Evolutionary conservation across 1,284 basidiomycete species (phyloP).

Genomic region (Ganoderma resinaceum): DNA sequence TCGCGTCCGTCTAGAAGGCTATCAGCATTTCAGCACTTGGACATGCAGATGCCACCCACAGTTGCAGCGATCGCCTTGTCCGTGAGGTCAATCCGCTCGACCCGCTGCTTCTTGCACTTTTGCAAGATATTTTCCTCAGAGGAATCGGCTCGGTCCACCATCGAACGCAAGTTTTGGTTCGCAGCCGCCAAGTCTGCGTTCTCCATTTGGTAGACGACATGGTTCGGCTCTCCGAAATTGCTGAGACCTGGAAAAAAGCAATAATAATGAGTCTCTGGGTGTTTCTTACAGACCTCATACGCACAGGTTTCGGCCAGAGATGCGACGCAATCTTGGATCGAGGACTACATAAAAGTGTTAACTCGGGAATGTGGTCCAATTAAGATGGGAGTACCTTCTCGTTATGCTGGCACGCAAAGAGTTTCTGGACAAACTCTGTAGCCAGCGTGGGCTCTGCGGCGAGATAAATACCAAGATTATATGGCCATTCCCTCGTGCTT

Average conservation of each 20-base stretch:
- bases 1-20: slow-evolving; percentile 29
- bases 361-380: background rate
- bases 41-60: slow-evolving; percentile 43
- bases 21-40: background rate
- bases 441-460: slow-evolving; percentile 53
- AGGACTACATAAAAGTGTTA: slow-evolving; percentile 50
- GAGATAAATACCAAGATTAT: background rate
- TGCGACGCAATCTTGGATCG: slow-evolving; percentile 70
- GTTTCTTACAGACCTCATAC: slow-evolving; percentile 25
- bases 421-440: slow-evolving; percentile 53
- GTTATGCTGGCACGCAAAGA: slow-evolving; percentile 72
- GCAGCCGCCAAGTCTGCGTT: slow-evolving; percentile 49
- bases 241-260: slow-evolving; percentile 52
- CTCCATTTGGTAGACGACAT: slow-evolving; percentile 59
- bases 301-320: slow-evolving; percentile 69
- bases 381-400: slow-evolving; percentile 58
- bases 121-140: slow-evolving; percentile 46
- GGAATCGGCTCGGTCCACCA: slow-evolving; percentile 43
- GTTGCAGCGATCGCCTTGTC: slow-evolving; percentile 51
- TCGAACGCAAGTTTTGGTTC: slow-evolving; percentile 45
- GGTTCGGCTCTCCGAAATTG: slow-evolving; percentile 66
- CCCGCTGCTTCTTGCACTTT: slow-evolving; percentile 53
- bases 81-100: slow-evolving; percentile 48
- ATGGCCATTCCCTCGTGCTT: slow-evolving; percentile 22
- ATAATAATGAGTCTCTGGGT: background rate